Base-by-base conservation (phyloP, 1,139 yeast species). In the Pichia norvegensis region DNA sequence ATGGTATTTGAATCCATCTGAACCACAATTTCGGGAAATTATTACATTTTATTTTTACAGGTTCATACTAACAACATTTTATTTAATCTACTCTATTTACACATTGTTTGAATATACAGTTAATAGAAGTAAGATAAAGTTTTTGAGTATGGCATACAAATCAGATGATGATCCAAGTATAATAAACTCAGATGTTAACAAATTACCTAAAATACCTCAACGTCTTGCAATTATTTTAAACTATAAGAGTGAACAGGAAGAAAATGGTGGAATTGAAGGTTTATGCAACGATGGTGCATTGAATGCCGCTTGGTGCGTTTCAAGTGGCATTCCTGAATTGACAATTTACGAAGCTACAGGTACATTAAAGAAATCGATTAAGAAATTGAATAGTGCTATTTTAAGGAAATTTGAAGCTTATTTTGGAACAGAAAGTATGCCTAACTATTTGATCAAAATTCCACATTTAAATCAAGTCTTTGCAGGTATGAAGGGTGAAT, bases 261-360 rank as follows among this genome's bases (percentile, higher is more conserved):
- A 85, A 59, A 88, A 85, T 49, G 96, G 95, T 23, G 97, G 97
- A 2, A 65, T 84, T 40, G 90, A 84, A 50, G 95, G 95, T 0
- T 70, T 94, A 40, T 70, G 90, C 57, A 79, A 76, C 55, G 86
- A 86, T 57, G 74, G 83, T 20, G 76, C 92, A 46, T 95, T 88
- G 59, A 59, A 90, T 40, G 73, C 81, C 0, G 82, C 95, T 4
- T 92, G 99, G 99, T 74, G 88, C 39, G 65, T 87, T 21, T 85
- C 95, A 40, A 81, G 94, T 9, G 97, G 96, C 1, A 78, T 90
- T 44, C 76, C 79, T 25, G 69, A 71, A 46, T 70, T 92, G 51
- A 73, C 85, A 9, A 69, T 94, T 38, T 94, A 87, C 66, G 98
- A 92, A 65, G 76, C 76, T 57, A 78, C 78, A 46, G 97, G 97